These are phyloP conservation scores for Neoboletus subvelutipes DNA, from an alignment of 768 basidiomycete species.

Conservation along the genomic window DNA sequence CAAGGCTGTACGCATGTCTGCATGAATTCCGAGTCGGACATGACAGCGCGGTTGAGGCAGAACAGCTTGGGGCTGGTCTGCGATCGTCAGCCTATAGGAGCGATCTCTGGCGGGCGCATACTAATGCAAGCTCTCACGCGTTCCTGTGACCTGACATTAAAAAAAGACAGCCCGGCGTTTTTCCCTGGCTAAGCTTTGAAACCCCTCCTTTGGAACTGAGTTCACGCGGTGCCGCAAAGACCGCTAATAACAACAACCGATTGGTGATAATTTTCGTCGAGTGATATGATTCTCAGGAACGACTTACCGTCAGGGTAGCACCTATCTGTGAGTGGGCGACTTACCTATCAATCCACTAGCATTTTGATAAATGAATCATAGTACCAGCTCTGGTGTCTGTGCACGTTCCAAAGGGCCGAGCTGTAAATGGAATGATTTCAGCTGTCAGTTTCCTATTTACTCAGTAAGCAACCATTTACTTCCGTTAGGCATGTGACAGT, in stretches of 20 bases:
- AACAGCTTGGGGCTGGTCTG: not conserved
- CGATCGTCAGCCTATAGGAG: not conserved
- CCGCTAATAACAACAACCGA: slow-evolving; percentile 1
- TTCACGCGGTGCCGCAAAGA: slow-evolving; percentile 19
- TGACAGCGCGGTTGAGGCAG: not conserved
- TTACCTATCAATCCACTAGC: not conserved
- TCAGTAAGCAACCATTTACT: not conserved
- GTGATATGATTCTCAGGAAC: slow-evolving; percentile 21
- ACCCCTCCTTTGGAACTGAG: slow-evolving; percentile 6
- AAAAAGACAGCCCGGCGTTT: not conserved
- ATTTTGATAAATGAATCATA: not conserved
- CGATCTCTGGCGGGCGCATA: not conserved
- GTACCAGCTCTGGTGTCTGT: not conserved
- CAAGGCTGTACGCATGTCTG: not conserved
- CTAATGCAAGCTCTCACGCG: slow-evolving; percentile 5
- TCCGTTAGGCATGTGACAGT: not conserved
- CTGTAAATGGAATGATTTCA: not conserved
- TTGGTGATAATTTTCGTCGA: slow-evolving; percentile 1
- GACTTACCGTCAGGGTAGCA: slow-evolving; percentile 1
- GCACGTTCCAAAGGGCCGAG: not conserved
- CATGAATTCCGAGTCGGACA: not conserved
- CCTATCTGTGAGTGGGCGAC: not conserved
- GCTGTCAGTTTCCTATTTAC: not conserved
- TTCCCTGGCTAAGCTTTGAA: slow-evolving; percentile 1
- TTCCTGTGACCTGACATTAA: slow-evolving; percentile 1